Conservation (phyloP, 768 basidiomycete species). For the Boletus insuetus region DNA sequence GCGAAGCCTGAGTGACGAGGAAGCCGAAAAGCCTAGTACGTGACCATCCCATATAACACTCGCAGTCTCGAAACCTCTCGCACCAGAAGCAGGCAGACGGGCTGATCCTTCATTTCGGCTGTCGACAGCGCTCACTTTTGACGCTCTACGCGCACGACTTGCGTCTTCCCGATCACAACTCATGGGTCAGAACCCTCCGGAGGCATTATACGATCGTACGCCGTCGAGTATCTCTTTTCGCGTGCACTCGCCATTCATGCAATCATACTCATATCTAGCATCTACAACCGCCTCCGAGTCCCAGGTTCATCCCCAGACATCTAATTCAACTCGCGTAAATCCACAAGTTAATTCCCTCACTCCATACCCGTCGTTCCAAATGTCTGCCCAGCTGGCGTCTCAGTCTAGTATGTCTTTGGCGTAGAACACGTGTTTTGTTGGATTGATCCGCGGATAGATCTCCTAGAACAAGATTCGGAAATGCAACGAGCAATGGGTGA, state of each 20-base stretch:
- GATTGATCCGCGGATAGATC: conserved; percentile 40
- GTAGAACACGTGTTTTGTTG: not conserved
- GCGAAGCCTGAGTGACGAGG: conserved; percentile 67
- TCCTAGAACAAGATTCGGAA: conserved; percentile 67
- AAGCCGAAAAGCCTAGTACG: conserved; percentile 57
- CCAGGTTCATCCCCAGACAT: conserved; percentile 21
- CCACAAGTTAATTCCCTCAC: conserved; percentile 55
- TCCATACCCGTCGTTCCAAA: conserved; percentile 49
- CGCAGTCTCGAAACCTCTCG: conserved; percentile 1
- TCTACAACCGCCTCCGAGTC: conserved; percentile 12
- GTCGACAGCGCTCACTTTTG: conserved; percentile 46
- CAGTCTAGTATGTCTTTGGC: conserved; percentile 51
- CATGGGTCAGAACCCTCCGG: conserved; percentile 34
- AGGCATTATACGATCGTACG: conserved; percentile 38
- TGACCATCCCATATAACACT: conserved; percentile 7
- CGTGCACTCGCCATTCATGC: conserved; percentile 1
- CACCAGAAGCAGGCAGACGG: conserved; percentile 23
- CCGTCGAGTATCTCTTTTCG: not conserved
- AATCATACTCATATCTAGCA: conserved; percentile 14
- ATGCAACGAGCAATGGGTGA: conserved; percentile 65
- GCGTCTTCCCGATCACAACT: conserved; percentile 36
- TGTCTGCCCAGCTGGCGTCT: conserved; percentile 48
- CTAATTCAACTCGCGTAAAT: conserved; percentile 37
- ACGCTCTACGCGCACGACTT: conserved; percentile 47
- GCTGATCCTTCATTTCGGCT: conserved; percentile 39